Conservation (phyloP, 371 early-diverging fungal genomes). For the Lichtheimia ornata region DNA sequence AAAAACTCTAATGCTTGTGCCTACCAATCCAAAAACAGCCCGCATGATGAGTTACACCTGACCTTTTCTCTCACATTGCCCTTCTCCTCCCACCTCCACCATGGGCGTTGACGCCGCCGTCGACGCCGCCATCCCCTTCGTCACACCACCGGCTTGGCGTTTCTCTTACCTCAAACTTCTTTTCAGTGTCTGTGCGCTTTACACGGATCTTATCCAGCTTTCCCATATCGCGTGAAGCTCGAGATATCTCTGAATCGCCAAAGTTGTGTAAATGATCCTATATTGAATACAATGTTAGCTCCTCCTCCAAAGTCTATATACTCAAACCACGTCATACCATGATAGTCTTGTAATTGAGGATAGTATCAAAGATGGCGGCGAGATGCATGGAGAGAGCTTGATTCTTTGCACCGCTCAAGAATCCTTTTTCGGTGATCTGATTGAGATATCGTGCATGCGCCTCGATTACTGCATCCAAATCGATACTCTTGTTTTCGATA, state of each 20-base stretch:
- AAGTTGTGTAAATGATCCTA: constrained; percentile 35
- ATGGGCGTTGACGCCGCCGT: too few relatives aligned
- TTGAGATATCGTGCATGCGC: constrained; percentile 69
- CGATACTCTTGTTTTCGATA: constrained; percentile 59
- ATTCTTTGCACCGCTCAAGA: constrained; percentile 57
- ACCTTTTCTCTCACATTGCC: constrained; percentile 9
- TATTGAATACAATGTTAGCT: background rate
- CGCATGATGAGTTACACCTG: background rate
- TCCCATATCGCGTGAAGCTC: constrained; percentile 10
- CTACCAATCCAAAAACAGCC: constrained; percentile 14
- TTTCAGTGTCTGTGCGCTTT: constrained; percentile 30
- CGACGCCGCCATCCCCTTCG: too few relatives aligned
- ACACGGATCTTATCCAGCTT: constrained; percentile 29
- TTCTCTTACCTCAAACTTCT: constrained; percentile 34
- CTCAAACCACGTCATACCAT: constrained; percentile 11
- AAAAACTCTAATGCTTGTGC: constrained; percentile 47
- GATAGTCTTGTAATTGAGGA: constrained; percentile 32
- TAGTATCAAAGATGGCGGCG: constrained; percentile 36
- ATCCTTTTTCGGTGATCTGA: constrained; percentile 65
- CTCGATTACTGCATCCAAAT: constrained; percentile 72
- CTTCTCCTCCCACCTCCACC: too few relatives aligned
- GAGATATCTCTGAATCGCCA: constrained; percentile 13
- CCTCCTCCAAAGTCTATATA: background rate
- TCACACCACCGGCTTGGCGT: too few relatives aligned
- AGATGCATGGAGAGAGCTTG: constrained; percentile 38